phyloP scores from a whole-genome alignment of 1,284 basidiomycete species.

The Testicularia cyperi region DNA sequence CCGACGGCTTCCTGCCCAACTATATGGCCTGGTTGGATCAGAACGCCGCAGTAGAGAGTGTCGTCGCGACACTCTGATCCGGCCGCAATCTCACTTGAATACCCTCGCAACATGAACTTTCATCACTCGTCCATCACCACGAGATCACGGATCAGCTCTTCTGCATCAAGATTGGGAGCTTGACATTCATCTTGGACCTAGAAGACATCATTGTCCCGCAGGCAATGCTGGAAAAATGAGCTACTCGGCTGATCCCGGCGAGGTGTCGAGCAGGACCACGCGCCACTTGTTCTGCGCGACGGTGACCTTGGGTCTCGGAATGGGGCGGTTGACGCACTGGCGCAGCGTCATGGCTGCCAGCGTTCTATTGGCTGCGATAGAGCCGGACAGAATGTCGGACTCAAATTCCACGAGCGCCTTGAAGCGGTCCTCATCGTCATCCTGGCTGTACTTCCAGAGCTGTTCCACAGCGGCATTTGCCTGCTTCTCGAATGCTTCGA shows the following conservation, averaged over 20 bases:
- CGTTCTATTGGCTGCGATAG: constrained; percentile 6
- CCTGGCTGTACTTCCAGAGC: constrained; percentile 24
- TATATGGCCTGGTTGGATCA: constrained; percentile 89
- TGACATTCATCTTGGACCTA: too few species aligned
- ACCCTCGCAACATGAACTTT: too few species aligned
- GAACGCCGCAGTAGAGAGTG: constrained; percentile 73
- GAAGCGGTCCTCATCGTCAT: constrained; percentile 25
- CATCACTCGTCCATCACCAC: too few species aligned
- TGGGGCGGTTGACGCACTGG: constrained; percentile 9
- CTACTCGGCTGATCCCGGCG: neutral
- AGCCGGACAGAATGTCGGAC: constrained; percentile 18
- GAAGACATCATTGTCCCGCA: neutral
- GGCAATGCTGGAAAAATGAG: neutral
- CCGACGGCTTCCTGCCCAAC: constrained; percentile 57
- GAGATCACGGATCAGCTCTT: too few species aligned
- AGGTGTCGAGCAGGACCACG: constrained; percentile 11
- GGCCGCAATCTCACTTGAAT: too few species aligned
- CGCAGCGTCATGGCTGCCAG: constrained; percentile 18
- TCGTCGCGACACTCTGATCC: too few species aligned
- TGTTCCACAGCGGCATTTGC: constrained; percentile 12
- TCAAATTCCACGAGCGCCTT: constrained; percentile 22
- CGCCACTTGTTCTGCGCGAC: constrained; percentile 24
- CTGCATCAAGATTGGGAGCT: too few species aligned
- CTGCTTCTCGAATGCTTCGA: constrained; percentile 31
- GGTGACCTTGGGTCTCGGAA: constrained; percentile 14